Percentiles rank a stretch among this genome's conserved stretches.
These are phyloP conservation scores for Trebouxia sp. DNA, from an alignment of 139 green algal species.

Conservation along the genomic window DNA sequence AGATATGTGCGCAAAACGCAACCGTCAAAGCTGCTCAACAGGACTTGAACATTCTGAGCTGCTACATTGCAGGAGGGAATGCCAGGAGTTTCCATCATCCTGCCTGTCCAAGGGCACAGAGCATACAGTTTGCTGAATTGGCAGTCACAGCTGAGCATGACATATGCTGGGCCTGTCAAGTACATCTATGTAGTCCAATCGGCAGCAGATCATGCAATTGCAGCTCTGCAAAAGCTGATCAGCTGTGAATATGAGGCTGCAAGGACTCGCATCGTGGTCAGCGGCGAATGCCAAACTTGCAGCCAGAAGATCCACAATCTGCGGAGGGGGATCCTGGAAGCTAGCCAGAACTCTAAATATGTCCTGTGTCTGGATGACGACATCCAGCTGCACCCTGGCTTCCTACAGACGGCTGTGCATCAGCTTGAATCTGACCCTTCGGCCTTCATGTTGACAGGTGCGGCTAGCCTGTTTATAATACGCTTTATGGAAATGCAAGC, in stretches of 20 bases:
- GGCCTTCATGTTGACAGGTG: slow-evolving; percentile 81
- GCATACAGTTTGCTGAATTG: slow-evolving; percentile 67
- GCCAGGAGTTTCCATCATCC: slow-evolving; percentile 62
- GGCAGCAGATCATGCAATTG: slow-evolving; percentile 8
- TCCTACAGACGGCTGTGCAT: slow-evolving; percentile 61
- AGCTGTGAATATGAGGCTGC: background rate
- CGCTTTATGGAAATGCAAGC: background rate
- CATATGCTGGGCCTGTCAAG: slow-evolving; percentile 69
- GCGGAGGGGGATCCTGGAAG: slow-evolving; percentile 36
- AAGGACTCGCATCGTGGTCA: slow-evolving; percentile 44
- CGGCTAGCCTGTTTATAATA: background rate
- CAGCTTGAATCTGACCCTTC: slow-evolving; percentile 61
- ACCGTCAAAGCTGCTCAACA: background rate
- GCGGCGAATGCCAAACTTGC: slow-evolving; percentile 45
- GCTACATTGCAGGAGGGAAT: background rate
- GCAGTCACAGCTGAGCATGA: slow-evolving; percentile 54
- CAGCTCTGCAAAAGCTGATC: background rate
- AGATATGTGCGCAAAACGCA: background rate
- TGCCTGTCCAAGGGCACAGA: slow-evolving; percentile 71
- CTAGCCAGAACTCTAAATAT: slow-evolving; percentile 53
- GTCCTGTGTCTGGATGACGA: slow-evolving; percentile 94
- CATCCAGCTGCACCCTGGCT: slow-evolving; percentile 73
- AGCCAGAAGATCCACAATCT: slow-evolving; percentile 87
- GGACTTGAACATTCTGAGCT: no score
- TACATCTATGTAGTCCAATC: slow-evolving; percentile 72